Evolutionary conservation across 306 rosid genomes (phyloP), one percentile per base, ranked within the genome.

Genomic region (Quercus cerris): DNA sequence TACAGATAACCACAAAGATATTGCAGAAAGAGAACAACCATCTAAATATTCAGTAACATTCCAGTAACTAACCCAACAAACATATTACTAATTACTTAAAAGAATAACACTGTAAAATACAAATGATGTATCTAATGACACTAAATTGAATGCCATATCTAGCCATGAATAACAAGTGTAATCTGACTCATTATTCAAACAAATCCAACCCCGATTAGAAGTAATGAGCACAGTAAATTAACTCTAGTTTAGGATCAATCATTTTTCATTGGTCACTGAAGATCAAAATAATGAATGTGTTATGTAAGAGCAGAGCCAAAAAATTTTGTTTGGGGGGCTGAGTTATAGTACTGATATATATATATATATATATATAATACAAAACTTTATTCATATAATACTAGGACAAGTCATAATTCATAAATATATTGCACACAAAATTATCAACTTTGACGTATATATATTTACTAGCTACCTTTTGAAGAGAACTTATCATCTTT

Each of bases 1-100:
- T 63, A 75, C 33, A 33, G 31, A 83, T 68, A 30, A 74, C 78
- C 69, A 52, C 44, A 78, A 35, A 56, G 41, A 80, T 75, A 77
- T 41, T 68, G 63, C 76, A 55, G 22, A n/a, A 25, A 70, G 7
- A 81, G 5, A 75, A 78, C 57, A 81, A 71, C 74, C 30, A 20
- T 73, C 74, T 67, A 80, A 71, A 27, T 13, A 44, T n/a, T 67
- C 27, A 33, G 52, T 31, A 3, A 33, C 3, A 64, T 64, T 1
- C 25, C 72, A 67, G 38, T 35, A 35, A 35, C 23, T 18, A 56
- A 23, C 19, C 38, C 9, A 56, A 5, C 23, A 78, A 41, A 10
- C 62, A 20, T 63, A 46, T n/a, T 52, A 44, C 56, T 1, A 15
- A 5, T 49, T 73, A 23, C 25, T 52, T 27, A 64, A 51, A 31